Conservation (phyloP, 768 basidiomycete genomes). For the Leccinum truebloodii region DNA sequence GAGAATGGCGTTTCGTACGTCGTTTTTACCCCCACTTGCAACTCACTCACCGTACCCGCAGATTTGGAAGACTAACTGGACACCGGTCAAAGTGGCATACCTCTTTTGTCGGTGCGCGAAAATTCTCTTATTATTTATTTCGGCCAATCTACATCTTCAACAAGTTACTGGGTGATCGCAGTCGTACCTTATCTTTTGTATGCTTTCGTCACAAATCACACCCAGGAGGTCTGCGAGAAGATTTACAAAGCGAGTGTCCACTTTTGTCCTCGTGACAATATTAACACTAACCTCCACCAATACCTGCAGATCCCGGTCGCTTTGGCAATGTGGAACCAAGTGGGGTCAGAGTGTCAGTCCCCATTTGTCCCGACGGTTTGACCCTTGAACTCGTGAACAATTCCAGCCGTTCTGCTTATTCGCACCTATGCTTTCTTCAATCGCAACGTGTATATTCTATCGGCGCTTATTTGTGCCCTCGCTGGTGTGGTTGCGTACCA, state of each 20-base stretch:
- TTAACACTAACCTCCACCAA: background rate
- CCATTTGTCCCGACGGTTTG: background rate
- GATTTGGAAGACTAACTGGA: conserved; percentile 86
- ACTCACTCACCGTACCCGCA: conserved; percentile 27
- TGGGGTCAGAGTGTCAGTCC: conserved; percentile 69
- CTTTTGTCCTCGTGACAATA: background rate
- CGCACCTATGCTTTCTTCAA: conserved; percentile 88
- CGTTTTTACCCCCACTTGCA: conserved; percentile 2
- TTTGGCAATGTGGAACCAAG: conserved; percentile 87
- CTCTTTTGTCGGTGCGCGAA: conserved; percentile 75
- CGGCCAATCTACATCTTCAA: conserved; percentile 8
- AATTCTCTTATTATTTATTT: conserved; percentile 14
- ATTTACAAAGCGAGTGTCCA: conserved; percentile 60
- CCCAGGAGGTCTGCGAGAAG: conserved; percentile 59
- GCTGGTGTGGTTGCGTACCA: conserved; percentile 79
- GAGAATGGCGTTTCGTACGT: conserved; percentile 77
- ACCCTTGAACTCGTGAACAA: conserved; percentile 12
- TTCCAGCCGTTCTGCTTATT: conserved; percentile 71
- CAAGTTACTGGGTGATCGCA: conserved; percentile 79
- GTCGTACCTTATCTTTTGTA: conserved; percentile 79
- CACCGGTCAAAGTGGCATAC: conserved; percentile 80
- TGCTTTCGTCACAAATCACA: conserved; percentile 72
- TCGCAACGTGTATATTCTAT: conserved; percentile 66
- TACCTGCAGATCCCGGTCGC: conserved; percentile 68
- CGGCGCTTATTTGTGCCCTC: conserved; percentile 62